These are phyloP conservation scores for Micractinium sp. DNA, from an alignment of 139 green algal species.

Conservation along the genomic window DNA sequence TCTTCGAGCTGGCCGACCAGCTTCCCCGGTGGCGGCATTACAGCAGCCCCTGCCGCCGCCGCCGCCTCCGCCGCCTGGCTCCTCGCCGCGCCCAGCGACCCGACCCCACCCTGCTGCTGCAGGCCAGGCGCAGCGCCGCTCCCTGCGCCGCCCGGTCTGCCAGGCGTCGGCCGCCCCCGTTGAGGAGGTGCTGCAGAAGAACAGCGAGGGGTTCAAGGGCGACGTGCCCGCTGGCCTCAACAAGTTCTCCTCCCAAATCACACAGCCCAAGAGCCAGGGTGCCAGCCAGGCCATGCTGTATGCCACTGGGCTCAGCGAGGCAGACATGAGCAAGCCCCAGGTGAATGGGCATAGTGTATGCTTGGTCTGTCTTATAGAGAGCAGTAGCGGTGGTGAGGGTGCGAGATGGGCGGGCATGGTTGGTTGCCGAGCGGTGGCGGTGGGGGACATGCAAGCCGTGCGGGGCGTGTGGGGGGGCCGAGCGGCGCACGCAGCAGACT, in stretches of 20 bases:
- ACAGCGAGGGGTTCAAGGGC: not conserved
- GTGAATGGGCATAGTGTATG: constrained; percentile 33
- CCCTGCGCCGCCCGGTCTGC: not conserved
- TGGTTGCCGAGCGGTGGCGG: too few species aligned
- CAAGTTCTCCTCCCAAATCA: constrained; percentile 94
- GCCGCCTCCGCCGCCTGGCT: not conserved
- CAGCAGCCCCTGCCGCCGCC: not conserved
- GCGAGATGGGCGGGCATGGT: too few species aligned
- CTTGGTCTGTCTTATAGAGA: not conserved
- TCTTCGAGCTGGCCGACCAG: not conserved
- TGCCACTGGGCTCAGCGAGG: constrained; percentile 89
- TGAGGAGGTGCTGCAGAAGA: constrained; percentile 27
- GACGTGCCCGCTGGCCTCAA: constrained; percentile 77
- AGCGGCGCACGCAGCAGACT: too few species aligned
- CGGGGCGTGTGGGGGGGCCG: too few species aligned
- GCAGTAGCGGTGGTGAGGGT: too few species aligned
- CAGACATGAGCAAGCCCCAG: constrained; percentile 98
- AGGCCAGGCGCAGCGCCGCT: not conserved
- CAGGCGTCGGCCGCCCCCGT: constrained; percentile 6
- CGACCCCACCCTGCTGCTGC: too few species aligned
- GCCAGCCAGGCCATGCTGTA: constrained; percentile 99
- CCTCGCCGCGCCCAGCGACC: not conserved
- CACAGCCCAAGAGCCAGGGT: constrained; percentile 96
- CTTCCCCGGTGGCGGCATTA: not conserved
- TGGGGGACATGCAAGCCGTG: not conserved